Conservation (phyloP, 2,329 filamentous ascomycete genomes). For the Magnaporthiopsis incrustans region DNA sequence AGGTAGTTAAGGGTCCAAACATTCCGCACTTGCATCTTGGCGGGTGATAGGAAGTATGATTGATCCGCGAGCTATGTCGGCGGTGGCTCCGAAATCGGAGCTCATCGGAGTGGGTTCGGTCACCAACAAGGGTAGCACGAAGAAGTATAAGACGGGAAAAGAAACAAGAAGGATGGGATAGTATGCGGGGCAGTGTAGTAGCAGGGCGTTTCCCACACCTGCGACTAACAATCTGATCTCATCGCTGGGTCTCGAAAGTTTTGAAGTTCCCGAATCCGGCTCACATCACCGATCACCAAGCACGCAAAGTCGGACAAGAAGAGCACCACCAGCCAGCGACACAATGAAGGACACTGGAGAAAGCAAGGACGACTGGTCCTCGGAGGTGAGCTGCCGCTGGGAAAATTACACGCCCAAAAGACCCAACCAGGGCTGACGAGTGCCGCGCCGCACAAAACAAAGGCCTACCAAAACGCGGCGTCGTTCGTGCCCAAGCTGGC, state of each 20-base stretch:
- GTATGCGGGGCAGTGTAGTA: background rate
- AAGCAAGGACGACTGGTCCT: slow-evolving; percentile 29
- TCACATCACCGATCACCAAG: too few relatives aligned
- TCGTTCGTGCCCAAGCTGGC: slow-evolving; percentile 57
- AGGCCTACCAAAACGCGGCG: slow-evolving; percentile 47
- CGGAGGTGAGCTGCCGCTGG: slow-evolving; percentile 22
- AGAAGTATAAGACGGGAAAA: background rate
- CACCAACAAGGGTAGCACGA: slow-evolving; percentile 1
- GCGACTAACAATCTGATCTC: too few relatives aligned
- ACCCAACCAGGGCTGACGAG: slow-evolving; percentile 12
- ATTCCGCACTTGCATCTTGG: background rate
- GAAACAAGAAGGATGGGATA: background rate
- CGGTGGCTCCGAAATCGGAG: slow-evolving; percentile 11
- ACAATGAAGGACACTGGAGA: slow-evolving; percentile 15
- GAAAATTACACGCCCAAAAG: too few relatives aligned
- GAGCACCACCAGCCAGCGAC: background rate
- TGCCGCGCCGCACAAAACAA: slow-evolving; percentile 11
- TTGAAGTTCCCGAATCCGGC: too few relatives aligned
- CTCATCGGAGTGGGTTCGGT: background rate
- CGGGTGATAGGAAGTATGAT: background rate
- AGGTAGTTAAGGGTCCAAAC: background rate
- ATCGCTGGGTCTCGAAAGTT: too few relatives aligned
- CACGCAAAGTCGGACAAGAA: background rate
- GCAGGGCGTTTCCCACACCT: too few relatives aligned
- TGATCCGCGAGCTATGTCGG: background rate